phyloP scores from a whole-genome alignment of 495 filamentous ascomycete species.

The Letharia lupina region DNA sequence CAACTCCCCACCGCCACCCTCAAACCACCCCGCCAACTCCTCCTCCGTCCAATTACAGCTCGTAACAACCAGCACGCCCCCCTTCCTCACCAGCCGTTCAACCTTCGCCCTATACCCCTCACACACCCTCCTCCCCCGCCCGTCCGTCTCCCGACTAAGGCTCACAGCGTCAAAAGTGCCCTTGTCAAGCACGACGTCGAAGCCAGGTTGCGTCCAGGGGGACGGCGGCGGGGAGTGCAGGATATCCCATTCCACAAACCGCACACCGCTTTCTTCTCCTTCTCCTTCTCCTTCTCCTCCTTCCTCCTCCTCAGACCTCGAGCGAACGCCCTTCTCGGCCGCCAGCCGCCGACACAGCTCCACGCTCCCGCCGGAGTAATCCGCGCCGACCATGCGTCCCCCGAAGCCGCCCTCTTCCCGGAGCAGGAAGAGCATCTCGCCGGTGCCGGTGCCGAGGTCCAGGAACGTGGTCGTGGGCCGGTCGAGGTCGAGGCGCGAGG shows the following conservation, averaged over 20 bases:
- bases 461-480: slow-evolving; percentile 43
- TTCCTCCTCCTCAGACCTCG: background rate
- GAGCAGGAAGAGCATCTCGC: slow-evolving; percentile 72
- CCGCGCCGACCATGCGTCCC: slow-evolving; percentile 71
- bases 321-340: slow-evolving; percentile 26
- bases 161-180: slow-evolving; percentile 94
- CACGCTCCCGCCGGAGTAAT: slow-evolving; percentile 71
- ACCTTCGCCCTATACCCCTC: slow-evolving; percentile 68
- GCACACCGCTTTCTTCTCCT: slow-evolving; percentile 32
- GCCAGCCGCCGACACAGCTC: slow-evolving; percentile 53
- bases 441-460: slow-evolving; percentile 85
- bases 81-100: slow-evolving; percentile 52
- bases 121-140: slow-evolving; percentile 46
- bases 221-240: slow-evolving; percentile 35
- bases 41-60: slow-evolving; percentile 97
- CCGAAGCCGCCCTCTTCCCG: slow-evolving; percentile 47
- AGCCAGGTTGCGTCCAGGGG: slow-evolving; percentile 33
- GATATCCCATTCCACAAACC: slow-evolving; percentile 73
- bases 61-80: slow-evolving; percentile 73
- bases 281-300: slow-evolving; percentile 12
- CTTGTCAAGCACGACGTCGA: slow-evolving; percentile 89
- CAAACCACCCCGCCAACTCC: slow-evolving; percentile 74
- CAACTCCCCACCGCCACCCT: slow-evolving; percentile 36
- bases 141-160: slow-evolving; percentile 53
- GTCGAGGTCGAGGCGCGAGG: slow-evolving; percentile 25